These are phyloP conservation scores for Tagetes erecta DNA, from an alignment of 129 eudicot species.

Conservation along the genomic window DNA sequence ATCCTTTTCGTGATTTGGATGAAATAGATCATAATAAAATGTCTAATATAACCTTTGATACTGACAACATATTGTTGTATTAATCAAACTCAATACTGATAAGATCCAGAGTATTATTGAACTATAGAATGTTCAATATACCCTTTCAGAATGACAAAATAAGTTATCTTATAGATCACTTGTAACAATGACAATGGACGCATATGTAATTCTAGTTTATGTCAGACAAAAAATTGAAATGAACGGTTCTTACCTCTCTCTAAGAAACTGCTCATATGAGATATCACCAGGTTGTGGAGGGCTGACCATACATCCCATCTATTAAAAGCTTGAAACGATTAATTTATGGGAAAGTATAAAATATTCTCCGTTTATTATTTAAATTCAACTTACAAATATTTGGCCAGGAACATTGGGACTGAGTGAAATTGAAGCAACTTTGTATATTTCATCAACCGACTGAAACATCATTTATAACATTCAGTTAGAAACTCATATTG, in stretches of 20 bases:
- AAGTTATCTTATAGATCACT: slow-evolving; percentile 11
- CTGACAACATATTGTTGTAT: not conserved
- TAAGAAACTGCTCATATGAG: slow-evolving; percentile 66
- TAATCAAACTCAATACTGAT: not conserved
- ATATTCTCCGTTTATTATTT: not conserved
- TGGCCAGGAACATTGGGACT: slow-evolving; percentile 97
- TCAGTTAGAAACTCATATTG: slow-evolving; percentile 14
- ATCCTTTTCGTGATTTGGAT: not conserved
- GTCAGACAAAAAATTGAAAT: not conserved
- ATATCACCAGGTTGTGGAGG: slow-evolving; percentile 98
- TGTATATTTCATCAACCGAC: slow-evolving; percentile 98
- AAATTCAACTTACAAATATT: slow-evolving; percentile 71
- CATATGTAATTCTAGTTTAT: slow-evolving; percentile 1
- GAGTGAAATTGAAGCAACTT: slow-evolving; percentile 93
- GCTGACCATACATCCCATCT: slow-evolving; percentile 95
- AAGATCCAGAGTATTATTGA: not conserved
- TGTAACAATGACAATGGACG: not conserved
- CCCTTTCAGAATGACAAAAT: slow-evolving; percentile 5
- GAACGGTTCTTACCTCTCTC: slow-evolving; percentile 67
- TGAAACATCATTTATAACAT: slow-evolving; percentile 42
- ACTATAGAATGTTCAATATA: not conserved
- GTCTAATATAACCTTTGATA: not conserved
- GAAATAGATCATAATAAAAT: not conserved
- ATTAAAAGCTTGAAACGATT: slow-evolving; percentile 11
- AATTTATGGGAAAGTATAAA: not conserved